A percentile compares a stretch with the other conserved stretches of the same genome.
Conservation (phyloP, 805 yeast species). For the Yarrowia yakushimensis region DNA sequence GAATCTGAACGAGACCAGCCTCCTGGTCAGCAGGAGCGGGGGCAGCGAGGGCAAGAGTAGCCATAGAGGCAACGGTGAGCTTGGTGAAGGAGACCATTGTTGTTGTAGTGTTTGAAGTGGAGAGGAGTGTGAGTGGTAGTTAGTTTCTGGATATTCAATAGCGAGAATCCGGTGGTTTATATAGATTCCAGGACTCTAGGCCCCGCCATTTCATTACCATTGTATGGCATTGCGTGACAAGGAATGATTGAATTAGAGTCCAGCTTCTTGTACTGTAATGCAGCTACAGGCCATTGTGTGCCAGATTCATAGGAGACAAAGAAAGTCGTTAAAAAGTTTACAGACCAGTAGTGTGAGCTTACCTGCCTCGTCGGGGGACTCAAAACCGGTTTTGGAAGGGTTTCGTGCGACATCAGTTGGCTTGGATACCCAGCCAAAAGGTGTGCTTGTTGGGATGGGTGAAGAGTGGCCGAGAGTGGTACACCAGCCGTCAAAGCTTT, state of each 20-base stretch:
- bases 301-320: neutral
- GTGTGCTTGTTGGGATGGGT: neutral
- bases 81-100: constrained; percentile 22
- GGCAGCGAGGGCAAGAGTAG: constrained; percentile 20
- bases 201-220: neutral
- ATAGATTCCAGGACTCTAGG: neutral
- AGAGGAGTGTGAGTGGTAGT: neutral
- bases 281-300: neutral
- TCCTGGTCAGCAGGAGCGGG: constrained; percentile 25
- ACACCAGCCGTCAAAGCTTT: neutral
- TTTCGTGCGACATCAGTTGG: neutral
- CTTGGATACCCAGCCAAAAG: neutral
- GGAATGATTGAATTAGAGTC: neutral
- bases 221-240: neutral
- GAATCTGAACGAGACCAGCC: constrained; percentile 7
- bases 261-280: no score
- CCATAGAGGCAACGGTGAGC: constrained; percentile 9
- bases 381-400: neutral
- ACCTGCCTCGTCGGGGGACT: neutral
- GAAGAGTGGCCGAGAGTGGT: neutral
- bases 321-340: neutral
- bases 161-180: neutral
- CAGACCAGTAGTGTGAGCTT: neutral
- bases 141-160: neutral
- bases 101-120: neutral